phyloP scores from a whole-genome alignment of 2,329 filamentous ascomycete species.

The Pseudogymnoascus pannorum region DNA sequence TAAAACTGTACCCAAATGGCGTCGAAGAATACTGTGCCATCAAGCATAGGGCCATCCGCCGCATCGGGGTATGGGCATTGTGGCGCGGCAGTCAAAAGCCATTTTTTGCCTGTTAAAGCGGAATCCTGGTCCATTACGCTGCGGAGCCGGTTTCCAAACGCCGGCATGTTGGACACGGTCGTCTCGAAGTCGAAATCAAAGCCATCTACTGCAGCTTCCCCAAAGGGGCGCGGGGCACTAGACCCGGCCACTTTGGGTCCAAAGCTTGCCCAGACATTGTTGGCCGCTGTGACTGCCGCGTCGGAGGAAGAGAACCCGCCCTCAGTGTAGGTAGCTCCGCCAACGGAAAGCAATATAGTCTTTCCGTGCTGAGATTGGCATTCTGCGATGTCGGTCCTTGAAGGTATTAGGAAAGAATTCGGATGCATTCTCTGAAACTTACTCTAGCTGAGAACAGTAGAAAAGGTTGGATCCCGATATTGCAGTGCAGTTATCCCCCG shows the following conservation, averaged over 20 bases:
- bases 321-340: conserved; percentile 62
- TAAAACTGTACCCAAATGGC: conserved; percentile 37
- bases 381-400: conserved; percentile 39
- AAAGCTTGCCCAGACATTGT: conserved; percentile 64
- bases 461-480: conserved; percentile 52
- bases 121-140: conserved; percentile 40
- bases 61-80: conserved; percentile 62
- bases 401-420: conserved; percentile 6
- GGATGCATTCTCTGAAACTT: conserved; percentile 24
- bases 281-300: conserved; percentile 48
- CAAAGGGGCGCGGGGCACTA: conserved; percentile 56
- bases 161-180: conserved; percentile 48
- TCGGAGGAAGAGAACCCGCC: conserved; percentile 52
- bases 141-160: conserved; percentile 54
- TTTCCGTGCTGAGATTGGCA: conserved; percentile 60
- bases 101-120: conserved; percentile 41
- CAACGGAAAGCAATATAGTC: conserved; percentile 65
- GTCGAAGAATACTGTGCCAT: conserved; percentile 40
- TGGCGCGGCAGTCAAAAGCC: conserved; percentile 57
- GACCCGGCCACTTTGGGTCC: conserved; percentile 45
- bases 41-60: conserved; percentile 49
- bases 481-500: conserved; percentile 51
- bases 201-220: conserved; percentile 57
- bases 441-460: conserved; percentile 59
- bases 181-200: conserved; percentile 73